phyloP scores from a whole-genome alignment of 1,284 basidiomycete species.

The Ganoderma leucocontextum region DNA sequence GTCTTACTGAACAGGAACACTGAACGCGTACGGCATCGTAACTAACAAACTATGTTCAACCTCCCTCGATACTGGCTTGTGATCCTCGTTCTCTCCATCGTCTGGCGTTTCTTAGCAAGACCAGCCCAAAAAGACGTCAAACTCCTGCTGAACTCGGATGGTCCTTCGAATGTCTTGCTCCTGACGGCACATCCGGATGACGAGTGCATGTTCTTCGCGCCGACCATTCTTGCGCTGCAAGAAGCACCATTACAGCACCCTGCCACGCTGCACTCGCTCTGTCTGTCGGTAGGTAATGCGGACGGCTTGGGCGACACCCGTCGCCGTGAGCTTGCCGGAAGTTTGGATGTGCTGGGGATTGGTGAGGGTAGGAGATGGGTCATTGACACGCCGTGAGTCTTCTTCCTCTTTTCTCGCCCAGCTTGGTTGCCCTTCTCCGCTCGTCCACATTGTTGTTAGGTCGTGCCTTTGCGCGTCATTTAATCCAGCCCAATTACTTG shows the following conservation, averaged over 20 bases:
- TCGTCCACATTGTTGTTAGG: neutral
- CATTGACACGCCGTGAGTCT: constrained; percentile 77
- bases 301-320: constrained; percentile 81
- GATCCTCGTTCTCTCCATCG: constrained; percentile 24
- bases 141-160: constrained; percentile 10
- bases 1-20: neutral
- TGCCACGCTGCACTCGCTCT: constrained; percentile 59
- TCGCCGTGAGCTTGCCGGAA: constrained; percentile 68
- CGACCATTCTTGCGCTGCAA: constrained; percentile 70
- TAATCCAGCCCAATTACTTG: no score
- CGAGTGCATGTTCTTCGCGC: constrained; percentile 93
- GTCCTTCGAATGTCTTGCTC: constrained; percentile 57
- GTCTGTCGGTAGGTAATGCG: constrained; percentile 77
- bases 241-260: neutral
- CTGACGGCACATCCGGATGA: constrained; percentile 93
- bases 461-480: no score
- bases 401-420: neutral
- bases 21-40: constrained; percentile 1
- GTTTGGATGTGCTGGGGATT: constrained; percentile 80
- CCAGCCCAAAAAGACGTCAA: constrained; percentile 19
- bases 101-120: constrained; percentile 22
- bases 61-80: constrained; percentile 17
- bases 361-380: constrained; percentile 61
- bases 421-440: neutral
- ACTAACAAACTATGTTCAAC: constrained; percentile 5